Base-by-base conservation (phyloP, 805 yeast species). In the Sugiyamaella smithiae region DNA sequence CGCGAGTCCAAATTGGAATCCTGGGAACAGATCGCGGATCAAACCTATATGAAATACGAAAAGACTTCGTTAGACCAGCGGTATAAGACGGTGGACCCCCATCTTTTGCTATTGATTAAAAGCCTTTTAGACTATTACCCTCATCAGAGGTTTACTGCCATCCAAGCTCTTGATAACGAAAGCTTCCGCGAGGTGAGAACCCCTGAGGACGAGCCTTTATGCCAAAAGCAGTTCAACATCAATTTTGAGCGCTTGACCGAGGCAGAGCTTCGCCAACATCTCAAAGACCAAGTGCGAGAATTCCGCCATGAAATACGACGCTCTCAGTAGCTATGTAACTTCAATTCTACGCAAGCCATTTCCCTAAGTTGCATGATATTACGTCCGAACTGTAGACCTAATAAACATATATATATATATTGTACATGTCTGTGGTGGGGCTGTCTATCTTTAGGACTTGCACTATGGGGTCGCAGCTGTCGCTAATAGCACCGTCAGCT, bases 401-500 rank as follows among this genome's bases (percentile, higher is more conserved):
- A n/a, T n/a, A n/a, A n/a, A n/a, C n/a, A 29, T 29, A 29, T 29
- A 29, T 29, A 29, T 29, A 29, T 29, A 29, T 29, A 29, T 29
- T n/a, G n/a, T n/a, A n/a, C n/a, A n/a, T n/a, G n/a, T n/a, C n/a
- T n/a, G n/a, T n/a, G n/a, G n/a, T n/a, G n/a, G n/a, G n/a, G n/a
- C n/a, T n/a, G n/a, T n/a, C n/a, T n/a, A n/a, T n/a, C 24, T n/a
- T n/a, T n/a, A n/a, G n/a, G n/a, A n/a, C n/a, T n/a, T n/a, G n/a
- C n/a, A 26, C 2, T 35, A 89, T 90, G 97, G 97, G 97, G 12
- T 88, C 87, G 11, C 86, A 85, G 62, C 70, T 91, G 52, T 90
- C 97, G 1, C 72, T 87, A 28, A 69, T 88, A 63, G 87, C 96
- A 7, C 97, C 96, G 9, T 82, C 95, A 2, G 88, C 96, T 1